Conservation (phyloP, 768 basidiomycete genomes). For the Candolleomyces eurysporus region DNA sequence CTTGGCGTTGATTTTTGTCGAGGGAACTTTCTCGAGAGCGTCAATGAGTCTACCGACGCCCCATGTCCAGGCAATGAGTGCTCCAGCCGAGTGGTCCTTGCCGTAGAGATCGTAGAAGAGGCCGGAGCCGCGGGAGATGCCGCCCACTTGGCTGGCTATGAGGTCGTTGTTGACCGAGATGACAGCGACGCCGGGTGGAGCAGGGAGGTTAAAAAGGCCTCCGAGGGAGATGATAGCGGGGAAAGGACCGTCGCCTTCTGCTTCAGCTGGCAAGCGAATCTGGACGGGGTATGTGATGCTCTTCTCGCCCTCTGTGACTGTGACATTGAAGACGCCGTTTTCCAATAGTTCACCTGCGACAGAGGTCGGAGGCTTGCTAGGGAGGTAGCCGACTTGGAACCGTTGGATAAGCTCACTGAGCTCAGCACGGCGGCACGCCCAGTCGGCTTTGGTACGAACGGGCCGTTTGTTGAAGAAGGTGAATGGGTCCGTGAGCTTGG, state of each 20-base stretch:
- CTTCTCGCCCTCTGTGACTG: conserved; percentile 40
- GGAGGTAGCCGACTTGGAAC: conserved; percentile 51
- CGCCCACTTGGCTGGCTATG: conserved; percentile 46
- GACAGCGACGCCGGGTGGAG: conserved; percentile 35
- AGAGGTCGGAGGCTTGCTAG: conserved; percentile 39
- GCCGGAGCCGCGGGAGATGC: conserved; percentile 48
- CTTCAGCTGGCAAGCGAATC: conserved; percentile 43
- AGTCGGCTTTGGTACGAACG: conserved; percentile 44
- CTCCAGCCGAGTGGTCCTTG: conserved; percentile 39
- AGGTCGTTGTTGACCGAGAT: conserved; percentile 52
- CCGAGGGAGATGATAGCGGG: conserved; percentile 53
- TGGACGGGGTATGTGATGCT: conserved; percentile 49
- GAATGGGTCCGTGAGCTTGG: conserved; percentile 54
- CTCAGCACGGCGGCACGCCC: conserved; percentile 50
- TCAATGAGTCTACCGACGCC: conserved; percentile 59
- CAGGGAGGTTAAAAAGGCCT: conserved; percentile 16
- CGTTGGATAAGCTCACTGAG: conserved; percentile 47
- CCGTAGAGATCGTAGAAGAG: conserved; percentile 60
- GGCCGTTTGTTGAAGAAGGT: conserved; percentile 43
- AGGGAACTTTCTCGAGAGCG: conserved; percentile 46
- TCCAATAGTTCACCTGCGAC: conserved; percentile 43
- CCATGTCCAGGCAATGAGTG: conserved; percentile 63
- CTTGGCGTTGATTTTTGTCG: conserved; percentile 40
- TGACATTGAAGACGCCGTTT: conserved; percentile 42
- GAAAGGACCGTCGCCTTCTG: conserved; percentile 33